Conservation (phyloP, 73 alveolate genomes). For the Tetrahymena malaccensis region DNA sequence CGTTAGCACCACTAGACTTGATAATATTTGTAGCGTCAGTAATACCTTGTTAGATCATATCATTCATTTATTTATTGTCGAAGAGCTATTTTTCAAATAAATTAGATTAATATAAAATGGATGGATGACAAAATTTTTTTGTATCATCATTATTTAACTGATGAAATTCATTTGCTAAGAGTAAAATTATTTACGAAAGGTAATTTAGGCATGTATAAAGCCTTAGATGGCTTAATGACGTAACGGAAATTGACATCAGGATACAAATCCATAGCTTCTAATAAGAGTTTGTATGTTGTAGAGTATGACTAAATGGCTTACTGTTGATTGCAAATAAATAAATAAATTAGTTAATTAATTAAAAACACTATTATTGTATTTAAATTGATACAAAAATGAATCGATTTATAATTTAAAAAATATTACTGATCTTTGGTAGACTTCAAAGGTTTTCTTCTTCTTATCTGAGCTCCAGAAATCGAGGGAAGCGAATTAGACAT, state of each 20-base stretch:
- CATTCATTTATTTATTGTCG: background rate
- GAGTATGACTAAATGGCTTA: slow-evolving; percentile 20
- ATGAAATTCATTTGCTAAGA: background rate
- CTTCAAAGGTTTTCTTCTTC: slow-evolving; percentile 30
- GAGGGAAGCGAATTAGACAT: slow-evolving; percentile 7
- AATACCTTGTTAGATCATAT: background rate
- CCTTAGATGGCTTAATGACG: slow-evolving; percentile 37
- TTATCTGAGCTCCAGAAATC: background rate
- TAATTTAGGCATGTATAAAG: background rate
- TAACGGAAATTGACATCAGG: slow-evolving; percentile 56
- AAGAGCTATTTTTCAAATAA: background rate
- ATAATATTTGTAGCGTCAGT: background rate
- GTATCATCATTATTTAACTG: background rate
- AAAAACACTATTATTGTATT: background rate
- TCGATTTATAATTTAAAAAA: background rate
- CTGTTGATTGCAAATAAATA: background rate
- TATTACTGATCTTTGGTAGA: slow-evolving; percentile 37
- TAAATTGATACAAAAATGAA: background rate
- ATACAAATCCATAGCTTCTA: slow-evolving; percentile 21
- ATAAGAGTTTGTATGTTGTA: slow-evolving; percentile 6
- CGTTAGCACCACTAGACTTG: background rate
- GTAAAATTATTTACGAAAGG: background rate
- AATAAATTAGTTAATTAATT: background rate
- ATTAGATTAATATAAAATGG: background rate
- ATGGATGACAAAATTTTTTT: too few species aligned